These are phyloP conservation scores for Alternaria burnsii DNA, from an alignment of 2,329 filamentous ascomycete genomes.

Conservation along the genomic window DNA sequence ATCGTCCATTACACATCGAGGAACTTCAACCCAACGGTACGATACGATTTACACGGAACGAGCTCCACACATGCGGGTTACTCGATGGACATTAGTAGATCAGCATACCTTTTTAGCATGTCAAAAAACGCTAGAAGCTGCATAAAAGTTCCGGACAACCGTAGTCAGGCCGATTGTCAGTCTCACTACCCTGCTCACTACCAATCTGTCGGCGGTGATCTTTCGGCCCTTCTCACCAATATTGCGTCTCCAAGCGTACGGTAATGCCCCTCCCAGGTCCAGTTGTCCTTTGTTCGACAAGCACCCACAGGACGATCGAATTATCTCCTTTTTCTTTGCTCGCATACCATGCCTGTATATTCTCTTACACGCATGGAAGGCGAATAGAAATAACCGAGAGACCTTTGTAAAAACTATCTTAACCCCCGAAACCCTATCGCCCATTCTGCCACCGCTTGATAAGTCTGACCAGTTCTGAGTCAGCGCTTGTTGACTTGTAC, in stretches of 20 bases:
- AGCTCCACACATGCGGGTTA: conserved; percentile 4
- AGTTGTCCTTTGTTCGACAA: background rate
- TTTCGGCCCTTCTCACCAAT: conserved; percentile 1
- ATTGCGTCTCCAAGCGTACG: conserved; percentile 1
- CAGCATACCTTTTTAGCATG: background rate
- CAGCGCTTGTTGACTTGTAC: background rate
- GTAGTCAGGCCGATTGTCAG: conserved; percentile 2
- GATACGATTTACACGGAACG: background rate
- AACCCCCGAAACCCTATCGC: background rate
- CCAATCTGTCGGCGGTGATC: background rate
- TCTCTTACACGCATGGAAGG: background rate
- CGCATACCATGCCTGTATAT: background rate
- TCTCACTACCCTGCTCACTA: conserved; percentile 4
- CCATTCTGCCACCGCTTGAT: background rate
- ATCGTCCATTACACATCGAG: background rate
- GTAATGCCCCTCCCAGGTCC: background rate
- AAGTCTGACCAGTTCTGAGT: background rate
- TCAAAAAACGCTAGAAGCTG: background rate
- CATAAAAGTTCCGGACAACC: conserved; percentile 1
- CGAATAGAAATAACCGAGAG: background rate
- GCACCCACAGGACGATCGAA: background rate
- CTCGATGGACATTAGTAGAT: conserved; percentile 9
- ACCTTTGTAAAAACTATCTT: background rate
- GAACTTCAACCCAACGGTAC: background rate
- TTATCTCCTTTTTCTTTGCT: background rate